Base-by-base conservation (phyloP, 257 asterid genomes). In the Perilla frutescens region DNA sequence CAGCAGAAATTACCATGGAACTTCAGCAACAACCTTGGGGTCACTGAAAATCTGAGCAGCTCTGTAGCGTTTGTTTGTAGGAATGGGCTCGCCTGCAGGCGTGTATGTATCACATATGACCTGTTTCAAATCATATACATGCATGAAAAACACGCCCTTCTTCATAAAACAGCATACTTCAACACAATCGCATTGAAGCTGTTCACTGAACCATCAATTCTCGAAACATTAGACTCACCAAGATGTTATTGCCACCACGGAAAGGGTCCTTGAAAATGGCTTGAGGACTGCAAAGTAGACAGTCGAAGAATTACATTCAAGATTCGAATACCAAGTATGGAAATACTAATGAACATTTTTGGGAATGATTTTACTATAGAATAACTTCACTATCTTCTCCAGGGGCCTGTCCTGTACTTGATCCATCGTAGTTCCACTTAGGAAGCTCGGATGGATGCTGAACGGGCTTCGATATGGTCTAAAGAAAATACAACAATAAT, bases 361-460 rank as follows among this genome's bases (percentile, higher is more conserved):
- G 11, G 40, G 60, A 34, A n/a, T 29, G 71, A 62, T 76, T 87
- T 88, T 91, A 94, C 98, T 94, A 94, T 84, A 94, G 84, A 74
- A 94, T 91, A 76, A 91, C 98, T 94, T 91, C 98, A 86, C 98
- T 94, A 37, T 94, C 98, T 75, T 91, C 96, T 68, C 97, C 98
- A 8, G 97, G 97, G 66, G 98, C 98, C 76, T 94, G 99, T 73
- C 99, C 99, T 13, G 97, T 94, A 76, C 99, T 94, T 13, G 99
- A 94, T 79, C 99, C 99, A 73, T 94, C 99, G 48, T 90, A 94
- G 86, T 94, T 94, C 99, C 97, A 94, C 80, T 90, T 94, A 39
- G 99, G 99, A 67, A 94, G 97, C 86, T 91, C 99, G 11, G 98
- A 92, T 49, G 98, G 97, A 81, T 90, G 91, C 73, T 88, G 80